Evolutionary conservation across 495 filamentous ascomycete genomes (phyloP), one percentile per base, ranked within the genome.

Genomic region (Trichoderma gamsii): DNA sequence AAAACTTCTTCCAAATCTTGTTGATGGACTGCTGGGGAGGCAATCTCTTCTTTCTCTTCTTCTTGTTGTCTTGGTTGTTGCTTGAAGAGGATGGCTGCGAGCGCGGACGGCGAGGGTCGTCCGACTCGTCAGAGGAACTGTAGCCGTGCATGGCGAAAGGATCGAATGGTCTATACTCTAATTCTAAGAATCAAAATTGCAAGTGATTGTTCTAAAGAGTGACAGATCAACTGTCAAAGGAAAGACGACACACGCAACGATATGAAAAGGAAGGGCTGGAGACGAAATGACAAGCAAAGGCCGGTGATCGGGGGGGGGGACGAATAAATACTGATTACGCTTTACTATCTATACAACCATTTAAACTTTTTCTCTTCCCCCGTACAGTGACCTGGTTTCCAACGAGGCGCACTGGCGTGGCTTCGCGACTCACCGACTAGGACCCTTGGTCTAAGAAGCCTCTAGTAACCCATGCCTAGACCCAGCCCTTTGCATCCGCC

Each of bases 1-100:
- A 87, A 76, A 95, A 95, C 29, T 85, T 87, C 69, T 86, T 81
- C 92, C 92, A 97, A 75, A 94, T 93, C 67, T 87, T 85, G 74
- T 90, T 88, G 69, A 96, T 85, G 51, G 79, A 84, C 72, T 89
- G 84, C 77, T 96, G 92, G 4, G 92, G 92, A 12, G 90, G 77
- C 56, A 88, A 83, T 69, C 79, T 84, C 68, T 80, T 84, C 73
- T 84, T 78, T 70, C 85, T 87, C 67, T 82, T 82, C 74, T 82
- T 82, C 59, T 75, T 73, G 21, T 73, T 71, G 41, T 67, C 69
- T 12, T 27, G 71, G 63, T 1, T 73, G 49, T 43, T 72, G 25
- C 63, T 72, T 27, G 23, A 29, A 23, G 52, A 70, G 8, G 72
- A 32, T 13, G 49, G 70, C 61, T 70, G n/a, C 44, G 75, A 72